Evolutionary conservation across 2,329 filamentous ascomycete genomes (phyloP).

Genomic region (Xylariomycetidae sp.): DNA sequence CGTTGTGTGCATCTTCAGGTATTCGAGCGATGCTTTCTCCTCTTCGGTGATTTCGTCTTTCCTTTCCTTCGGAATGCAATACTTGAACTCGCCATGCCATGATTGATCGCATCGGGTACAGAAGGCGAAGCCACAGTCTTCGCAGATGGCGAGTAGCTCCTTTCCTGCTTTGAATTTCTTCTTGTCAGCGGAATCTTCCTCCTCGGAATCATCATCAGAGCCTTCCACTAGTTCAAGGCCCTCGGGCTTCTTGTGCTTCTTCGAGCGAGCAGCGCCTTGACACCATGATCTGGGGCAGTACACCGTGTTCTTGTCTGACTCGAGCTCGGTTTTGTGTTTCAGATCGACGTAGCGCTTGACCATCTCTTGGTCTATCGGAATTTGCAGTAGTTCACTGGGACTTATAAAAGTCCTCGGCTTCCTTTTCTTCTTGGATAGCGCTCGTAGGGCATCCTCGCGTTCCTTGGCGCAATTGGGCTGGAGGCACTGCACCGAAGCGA

Average conservation of each 20-base stretch:
- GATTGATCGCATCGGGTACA: slow-evolving; percentile 63
- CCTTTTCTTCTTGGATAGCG: slow-evolving; percentile 36
- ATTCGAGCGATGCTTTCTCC: slow-evolving; percentile 81
- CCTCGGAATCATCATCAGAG: slow-evolving; percentile 47
- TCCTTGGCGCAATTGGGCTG: slow-evolving; percentile 71
- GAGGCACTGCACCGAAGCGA: slow-evolving; percentile 73
- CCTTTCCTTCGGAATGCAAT: slow-evolving; percentile 61
- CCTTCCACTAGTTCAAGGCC: slow-evolving; percentile 55
- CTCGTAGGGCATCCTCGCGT: slow-evolving; percentile 31
- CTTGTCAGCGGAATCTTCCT: slow-evolving; percentile 37
- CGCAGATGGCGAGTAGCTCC: slow-evolving; percentile 76
- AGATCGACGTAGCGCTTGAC: slow-evolving; percentile 84
- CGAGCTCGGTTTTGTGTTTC: slow-evolving; percentile 88
- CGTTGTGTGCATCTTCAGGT: slow-evolving; percentile 73
- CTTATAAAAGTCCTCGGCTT: slow-evolving; percentile 65
- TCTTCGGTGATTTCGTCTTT: slow-evolving; percentile 71
- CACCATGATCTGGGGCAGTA: slow-evolving; percentile 94
- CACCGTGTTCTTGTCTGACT: slow-evolving; percentile 84
- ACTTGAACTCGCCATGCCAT: slow-evolving; percentile 86
- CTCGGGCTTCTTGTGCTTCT: slow-evolving; percentile 64
- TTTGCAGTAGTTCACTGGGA: slow-evolving; percentile 77
- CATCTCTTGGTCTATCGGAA: slow-evolving; percentile 61
- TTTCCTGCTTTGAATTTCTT: slow-evolving; percentile 16
- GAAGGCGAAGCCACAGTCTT: slow-evolving; percentile 85
- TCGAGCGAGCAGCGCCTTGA: slow-evolving; percentile 76